phyloP scores from a whole-genome alignment of 2,329 filamentous ascomycete genomes.

The Hypoxylon sp. region DNA sequence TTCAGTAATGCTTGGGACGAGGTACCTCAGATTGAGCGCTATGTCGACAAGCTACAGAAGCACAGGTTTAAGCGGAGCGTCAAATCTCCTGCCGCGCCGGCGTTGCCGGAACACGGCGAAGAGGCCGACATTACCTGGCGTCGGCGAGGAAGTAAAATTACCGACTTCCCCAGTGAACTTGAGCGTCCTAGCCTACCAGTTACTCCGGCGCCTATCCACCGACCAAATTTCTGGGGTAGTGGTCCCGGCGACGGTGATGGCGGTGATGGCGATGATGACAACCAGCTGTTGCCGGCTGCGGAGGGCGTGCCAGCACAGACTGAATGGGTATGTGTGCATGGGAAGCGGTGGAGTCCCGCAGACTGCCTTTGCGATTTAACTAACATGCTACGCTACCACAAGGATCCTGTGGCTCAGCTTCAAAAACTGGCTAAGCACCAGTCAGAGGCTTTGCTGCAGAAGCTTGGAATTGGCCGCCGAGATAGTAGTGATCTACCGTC shows the following conservation, averaged over 20 bases:
- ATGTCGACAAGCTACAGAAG: constrained; percentile 83
- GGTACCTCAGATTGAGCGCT: constrained; percentile 87
- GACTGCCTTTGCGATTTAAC: constrained; percentile 70
- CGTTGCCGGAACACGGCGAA: constrained; percentile 45
- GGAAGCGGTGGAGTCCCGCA: constrained; percentile 62
- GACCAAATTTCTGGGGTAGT: constrained; percentile 76
- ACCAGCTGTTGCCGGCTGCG: constrained; percentile 77
- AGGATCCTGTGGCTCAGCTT: constrained; percentile 80
- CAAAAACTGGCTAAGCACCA: constrained; percentile 78
- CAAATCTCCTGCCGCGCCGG: constrained; percentile 51
- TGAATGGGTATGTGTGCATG: constrained; percentile 91
- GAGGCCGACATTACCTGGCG: constrained; percentile 54
- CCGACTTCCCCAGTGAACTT: constrained; percentile 86
- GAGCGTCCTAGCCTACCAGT: constrained; percentile 92
- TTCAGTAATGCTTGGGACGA: constrained; percentile 94
- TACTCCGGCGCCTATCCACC: constrained; percentile 84
- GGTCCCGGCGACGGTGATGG: constrained; percentile 62
- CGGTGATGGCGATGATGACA: constrained; percentile 66
- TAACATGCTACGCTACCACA: constrained; percentile 65
- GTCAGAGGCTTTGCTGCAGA: constrained; percentile 71
- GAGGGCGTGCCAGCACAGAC: constrained; percentile 88
- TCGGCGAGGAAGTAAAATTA: constrained; percentile 74
- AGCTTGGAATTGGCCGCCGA: constrained; percentile 58
- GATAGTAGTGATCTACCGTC: constrained; percentile 63
- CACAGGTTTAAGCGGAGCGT: constrained; percentile 60